A percentile compares a stretch with the other conserved stretches of the same genome.
phyloP scores from a whole-genome alignment of 2,329 filamentous ascomycete genomes.

The Fusarium beomiforme region DNA sequence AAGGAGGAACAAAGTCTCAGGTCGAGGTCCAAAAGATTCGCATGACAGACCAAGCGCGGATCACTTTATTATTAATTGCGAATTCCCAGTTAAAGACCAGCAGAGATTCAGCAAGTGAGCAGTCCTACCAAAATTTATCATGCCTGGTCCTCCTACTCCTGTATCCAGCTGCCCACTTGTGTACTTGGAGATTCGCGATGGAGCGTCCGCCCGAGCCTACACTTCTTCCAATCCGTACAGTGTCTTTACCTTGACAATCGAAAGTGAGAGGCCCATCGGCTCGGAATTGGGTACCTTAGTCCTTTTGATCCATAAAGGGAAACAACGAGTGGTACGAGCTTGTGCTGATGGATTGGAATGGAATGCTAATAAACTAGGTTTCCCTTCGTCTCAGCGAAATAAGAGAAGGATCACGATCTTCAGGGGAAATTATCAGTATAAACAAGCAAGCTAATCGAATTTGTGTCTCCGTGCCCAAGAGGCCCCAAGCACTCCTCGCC shows the following conservation, averaged over 20 bases:
- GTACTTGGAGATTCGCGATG: conserved; percentile 45
- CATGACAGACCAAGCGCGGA: not conserved
- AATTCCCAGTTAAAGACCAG: no score
- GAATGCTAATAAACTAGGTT: conserved; percentile 36
- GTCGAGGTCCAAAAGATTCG: not conserved
- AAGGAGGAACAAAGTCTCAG: not conserved
- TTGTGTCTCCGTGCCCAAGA: conserved; percentile 39
- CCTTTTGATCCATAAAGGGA: conserved; percentile 41
- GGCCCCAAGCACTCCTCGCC: conserved; percentile 39
- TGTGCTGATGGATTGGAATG: not conserved
- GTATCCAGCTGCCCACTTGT: conserved; percentile 45
- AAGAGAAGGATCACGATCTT: conserved; percentile 5
- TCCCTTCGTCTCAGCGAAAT: conserved; percentile 46
- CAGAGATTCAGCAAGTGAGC: not conserved
- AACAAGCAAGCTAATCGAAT: conserved; percentile 36
- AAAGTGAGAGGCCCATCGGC: conserved; percentile 35
- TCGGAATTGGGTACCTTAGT: conserved; percentile 33
- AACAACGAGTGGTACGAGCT: conserved; percentile 40
- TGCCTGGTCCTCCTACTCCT: conserved; percentile 45
- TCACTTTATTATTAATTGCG: not conserved
- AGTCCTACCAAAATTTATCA: conserved; percentile 1
- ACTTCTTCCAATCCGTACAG: conserved; percentile 30
- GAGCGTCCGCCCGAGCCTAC: conserved; percentile 30
- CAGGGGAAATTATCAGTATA: conserved; percentile 34
- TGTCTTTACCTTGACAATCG: conserved; percentile 43